Conservation (phyloP, 1,284 basidiomycete species). For the Marasmius sp. region DNA sequence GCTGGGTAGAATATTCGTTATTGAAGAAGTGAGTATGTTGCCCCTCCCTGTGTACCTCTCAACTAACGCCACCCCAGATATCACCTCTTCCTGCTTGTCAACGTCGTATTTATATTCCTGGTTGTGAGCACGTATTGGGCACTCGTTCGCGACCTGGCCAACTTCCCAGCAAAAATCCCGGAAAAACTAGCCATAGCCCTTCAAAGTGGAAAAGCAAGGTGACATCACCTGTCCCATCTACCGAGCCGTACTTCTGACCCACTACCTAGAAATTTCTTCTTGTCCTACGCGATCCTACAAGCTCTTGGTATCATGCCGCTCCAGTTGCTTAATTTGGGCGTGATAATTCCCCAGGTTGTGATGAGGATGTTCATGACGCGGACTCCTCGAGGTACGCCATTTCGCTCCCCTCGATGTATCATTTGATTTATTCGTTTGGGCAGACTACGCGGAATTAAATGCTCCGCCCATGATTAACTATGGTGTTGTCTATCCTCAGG, state of each 20-base stretch:
- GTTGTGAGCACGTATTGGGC: conserved; percentile 90
- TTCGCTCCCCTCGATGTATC: conserved; percentile 2
- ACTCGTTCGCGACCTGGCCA: conserved; percentile 82
- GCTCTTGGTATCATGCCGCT: conserved; percentile 93
- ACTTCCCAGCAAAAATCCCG: conserved; percentile 85
- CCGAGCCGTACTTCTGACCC: conserved; percentile 13
- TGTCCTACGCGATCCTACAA: conserved; percentile 95
- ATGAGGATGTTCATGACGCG: conserved; percentile 73
- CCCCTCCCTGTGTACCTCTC: conserved; percentile 6
- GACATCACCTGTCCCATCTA: conserved; percentile 11
- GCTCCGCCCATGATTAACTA: conserved; percentile 97
- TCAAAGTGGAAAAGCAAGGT: conserved; percentile 72
- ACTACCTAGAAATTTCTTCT: conserved; percentile 78
- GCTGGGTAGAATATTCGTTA: conserved; percentile 91
- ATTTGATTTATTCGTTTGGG: not conserved
- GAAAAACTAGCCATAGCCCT: conserved; percentile 86
- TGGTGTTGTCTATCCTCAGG: conserved; percentile 90
- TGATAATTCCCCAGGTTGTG: conserved; percentile 75
- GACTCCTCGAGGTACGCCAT: conserved; percentile 76
- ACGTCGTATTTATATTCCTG: conserved; percentile 95
- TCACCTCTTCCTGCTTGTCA: conserved; percentile 90
- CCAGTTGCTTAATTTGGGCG: conserved; percentile 87
- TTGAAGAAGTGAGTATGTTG: conserved; percentile 75
- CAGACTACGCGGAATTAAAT: conserved; percentile 95
- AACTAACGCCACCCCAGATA: conserved; percentile 54